Conservation (phyloP, 2,329 filamentous ascomycete genomes). For the Neopestalotiopsis sp. region DNA sequence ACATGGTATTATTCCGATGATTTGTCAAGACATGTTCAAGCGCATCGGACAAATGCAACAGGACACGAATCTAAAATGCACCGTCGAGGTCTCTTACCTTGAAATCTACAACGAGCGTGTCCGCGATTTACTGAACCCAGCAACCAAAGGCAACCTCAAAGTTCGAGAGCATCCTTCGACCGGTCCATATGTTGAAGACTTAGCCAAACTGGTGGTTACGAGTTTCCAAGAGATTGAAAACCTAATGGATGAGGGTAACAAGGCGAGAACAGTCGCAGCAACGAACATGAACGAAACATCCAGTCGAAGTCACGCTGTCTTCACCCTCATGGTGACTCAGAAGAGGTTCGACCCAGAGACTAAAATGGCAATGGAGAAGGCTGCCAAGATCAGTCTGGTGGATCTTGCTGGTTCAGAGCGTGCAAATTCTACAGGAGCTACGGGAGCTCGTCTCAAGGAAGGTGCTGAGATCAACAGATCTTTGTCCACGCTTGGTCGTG, state of each 20-base stretch:
- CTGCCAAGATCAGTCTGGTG: constrained; percentile 96
- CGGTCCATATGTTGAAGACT: constrained; percentile 96
- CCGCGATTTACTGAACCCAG: constrained; percentile 90
- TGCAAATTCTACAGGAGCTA: constrained; percentile 96
- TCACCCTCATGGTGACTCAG: constrained; percentile 93
- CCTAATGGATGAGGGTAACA: constrained; percentile 99
- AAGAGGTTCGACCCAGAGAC: constrained; percentile 91
- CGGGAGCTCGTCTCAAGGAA: constrained; percentile 92
- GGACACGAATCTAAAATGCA: constrained; percentile 82
- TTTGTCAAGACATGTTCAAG: constrained; percentile 97
- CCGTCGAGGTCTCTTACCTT: constrained; percentile 96
- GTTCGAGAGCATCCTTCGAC: constrained; percentile 98
- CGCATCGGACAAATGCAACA: constrained; percentile 74
- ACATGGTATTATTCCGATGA: constrained; percentile 92
- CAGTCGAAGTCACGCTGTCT: constrained; percentile 96
- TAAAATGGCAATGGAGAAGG: constrained; percentile 96
- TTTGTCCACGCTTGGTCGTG: constrained; percentile 92
- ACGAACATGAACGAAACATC: constrained; percentile 99
- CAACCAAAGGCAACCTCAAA: constrained; percentile 94
- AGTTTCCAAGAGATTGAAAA: constrained; percentile 96
- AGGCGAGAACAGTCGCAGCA: constrained; percentile 94
- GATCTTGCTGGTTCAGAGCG: constrained; percentile 97
- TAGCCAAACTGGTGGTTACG: constrained; percentile 92
- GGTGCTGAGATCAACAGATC: constrained; percentile 98
- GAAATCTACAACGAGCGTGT: constrained; percentile 99